phyloP scores from a whole-genome alignment of 2,329 filamentous ascomycete species.

The Scedosporium minutisporum region DNA sequence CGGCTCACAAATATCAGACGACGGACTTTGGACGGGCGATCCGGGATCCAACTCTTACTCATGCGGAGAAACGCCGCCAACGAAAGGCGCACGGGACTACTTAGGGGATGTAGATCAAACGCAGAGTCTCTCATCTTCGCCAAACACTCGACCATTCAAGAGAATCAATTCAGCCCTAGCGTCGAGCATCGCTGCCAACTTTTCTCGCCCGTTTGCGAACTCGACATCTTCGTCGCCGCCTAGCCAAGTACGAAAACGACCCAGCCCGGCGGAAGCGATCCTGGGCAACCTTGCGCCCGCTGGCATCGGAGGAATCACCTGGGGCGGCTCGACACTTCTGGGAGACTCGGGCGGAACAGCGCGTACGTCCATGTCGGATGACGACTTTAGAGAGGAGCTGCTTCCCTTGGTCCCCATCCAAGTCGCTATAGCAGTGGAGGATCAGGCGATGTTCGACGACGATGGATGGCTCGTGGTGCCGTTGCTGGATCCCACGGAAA shows the following conservation, averaged over 20 bases:
- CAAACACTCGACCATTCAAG: slow-evolving; percentile 42
- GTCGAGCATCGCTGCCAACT: slow-evolving; percentile 44
- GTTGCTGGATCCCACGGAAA: slow-evolving; percentile 43
- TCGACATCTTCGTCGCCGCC: slow-evolving; percentile 32
- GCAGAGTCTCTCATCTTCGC: slow-evolving; percentile 46
- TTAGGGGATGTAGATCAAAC: slow-evolving; percentile 35
- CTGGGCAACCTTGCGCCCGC: slow-evolving; percentile 43
- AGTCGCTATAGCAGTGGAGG: slow-evolving; percentile 38
- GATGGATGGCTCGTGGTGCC: slow-evolving; percentile 55
- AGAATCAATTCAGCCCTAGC: slow-evolving; percentile 46
- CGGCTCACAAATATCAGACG: slow-evolving; percentile 48
- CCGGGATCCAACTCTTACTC: slow-evolving; percentile 49
- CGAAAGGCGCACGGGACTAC: slow-evolving; percentile 34
- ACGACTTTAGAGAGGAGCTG: slow-evolving; percentile 39
- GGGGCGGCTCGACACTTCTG: not conserved
- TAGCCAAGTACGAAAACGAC: slow-evolving; percentile 38
- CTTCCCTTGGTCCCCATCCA: slow-evolving; percentile 33
- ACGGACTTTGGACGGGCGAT: slow-evolving; percentile 41
- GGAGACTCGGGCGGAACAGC: slow-evolving; percentile 4
- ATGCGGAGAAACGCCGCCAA: slow-evolving; percentile 52
- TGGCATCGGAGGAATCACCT: slow-evolving; percentile 7
- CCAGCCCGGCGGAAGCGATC: slow-evolving; percentile 53
- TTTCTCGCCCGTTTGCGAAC: slow-evolving; percentile 36
- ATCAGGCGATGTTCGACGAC: slow-evolving; percentile 58
- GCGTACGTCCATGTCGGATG: slow-evolving; percentile 41